Evolutionary conservation across 176 grass and related monocot species (phyloP), one percentile per base, ranked within the genome.

Genomic region (Eleusine indica): DNA sequence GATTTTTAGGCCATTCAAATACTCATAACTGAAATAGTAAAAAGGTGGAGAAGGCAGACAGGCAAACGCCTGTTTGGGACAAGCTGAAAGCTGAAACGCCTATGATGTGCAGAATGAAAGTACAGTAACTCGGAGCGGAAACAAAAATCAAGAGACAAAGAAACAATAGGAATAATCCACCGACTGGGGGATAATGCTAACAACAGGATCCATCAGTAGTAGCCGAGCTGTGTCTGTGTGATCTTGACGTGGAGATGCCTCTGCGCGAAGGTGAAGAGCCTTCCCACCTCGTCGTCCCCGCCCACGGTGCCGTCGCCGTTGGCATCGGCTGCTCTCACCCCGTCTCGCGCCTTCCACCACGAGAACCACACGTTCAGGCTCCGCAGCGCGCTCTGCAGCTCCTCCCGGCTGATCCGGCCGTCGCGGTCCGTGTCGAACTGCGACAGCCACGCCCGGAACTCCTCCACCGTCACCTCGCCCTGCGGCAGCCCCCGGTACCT

Each of bases 361-460:
- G 90, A 77, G 71, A 94, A 94, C 92, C 92, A 90, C 63, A 86
- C 73, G 54, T 92, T 53, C 9, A 94, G 71, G 81, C 92, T 90
- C 38, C 75, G 90, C 42, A 94, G 85, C 81, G 87, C 92, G 13
- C 60, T 68, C 73, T 85, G 90, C 62, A 94, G 84, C 84, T 94
- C 92, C 8, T 92, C 90, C 65, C 42, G 40, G 84, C 87, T 92
- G 71, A 94, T 89, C 73, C 85, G 69, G 0, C 92, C 92, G 75
- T 94, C 90, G 52, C 72, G 32, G 82, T 94, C 74, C 1, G 52
- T 69, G 82, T 94, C 92, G 84, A 92, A 94, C 87, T 94, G 92
- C 80, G 79, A 84, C 87, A 94, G 87, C 92, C 92, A 94, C 58
- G 85, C 87, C 79, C 82, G 82, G 85, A 94, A 92, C 89, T 94